Base-by-base conservation (phyloP, 1,284 basidiomycete species). In the Sanghuangporus baumii region DNA sequence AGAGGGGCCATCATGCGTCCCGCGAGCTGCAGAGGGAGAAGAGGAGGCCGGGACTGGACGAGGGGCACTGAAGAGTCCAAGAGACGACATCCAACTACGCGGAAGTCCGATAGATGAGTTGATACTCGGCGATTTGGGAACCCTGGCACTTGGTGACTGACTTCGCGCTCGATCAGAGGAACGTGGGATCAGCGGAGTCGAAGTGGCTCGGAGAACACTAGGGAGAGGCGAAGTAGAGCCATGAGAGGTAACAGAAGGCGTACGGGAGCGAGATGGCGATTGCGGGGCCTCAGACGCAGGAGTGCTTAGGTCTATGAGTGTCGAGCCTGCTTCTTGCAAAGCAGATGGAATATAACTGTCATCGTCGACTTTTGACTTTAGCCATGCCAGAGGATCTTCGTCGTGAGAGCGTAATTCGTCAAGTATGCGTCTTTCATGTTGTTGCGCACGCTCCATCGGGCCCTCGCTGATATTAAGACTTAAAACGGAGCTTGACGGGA, bases 371-470 rank as follows among this genome's bases (percentile, higher is more conserved):
- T 65, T 47, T 52, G 38, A 41, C 9, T n/a, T 36, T 23, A 37
- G n/a, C 73, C 84, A 88, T 68, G 83, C 86, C 66, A 89, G 70
- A 1, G 87, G 87, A 70, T 89, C 86, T 56, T 87, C 83, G 70
- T 89, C 81, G 65, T 87, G 81, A 63, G 78, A 68, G 47, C 89
- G 69, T 37, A 91, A 70, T 69, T 90, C 87, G 57, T 87, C 83
- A 58, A 90, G 72, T 2, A 88, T 73, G 20, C 74, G 77, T 55
- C 76, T 75, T 63, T 80, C 77, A 57, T 79, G 86, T 61, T 74
- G 76, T 61, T 82, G 80, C 0, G 80, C 77, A 7, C 84, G 80
- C 0, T 73, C 72, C 68, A 78, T 84, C 4, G 87, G 85, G 46
- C 78, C 79, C 56, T 81, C 74, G 2, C 23, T 20, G 14, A 23